Percentiles rank a stretch among this genome's conserved stretches.
Evolutionary conservation across 345 rosid species (phyloP).

Genomic region (Eucalyptus caleyi): DNA sequence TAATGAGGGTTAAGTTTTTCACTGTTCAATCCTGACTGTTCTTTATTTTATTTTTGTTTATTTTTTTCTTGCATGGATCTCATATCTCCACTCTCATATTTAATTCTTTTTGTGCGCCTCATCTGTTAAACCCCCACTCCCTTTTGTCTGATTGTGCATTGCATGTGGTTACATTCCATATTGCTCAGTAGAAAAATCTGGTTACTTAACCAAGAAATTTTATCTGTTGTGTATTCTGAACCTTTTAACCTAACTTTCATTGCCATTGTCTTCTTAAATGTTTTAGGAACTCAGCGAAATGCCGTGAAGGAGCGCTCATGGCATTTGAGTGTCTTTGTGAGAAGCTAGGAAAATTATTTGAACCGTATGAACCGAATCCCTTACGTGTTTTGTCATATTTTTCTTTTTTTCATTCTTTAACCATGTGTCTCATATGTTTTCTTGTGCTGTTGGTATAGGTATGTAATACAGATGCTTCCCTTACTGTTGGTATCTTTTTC

Average conservation of each 20-base stretch:
- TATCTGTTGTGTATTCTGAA: not conserved
- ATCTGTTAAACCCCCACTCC: not conserved
- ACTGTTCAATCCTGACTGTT: not conserved
- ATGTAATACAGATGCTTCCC: slow-evolving; percentile 91
- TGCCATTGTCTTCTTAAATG: not conserved
- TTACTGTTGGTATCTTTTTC: slow-evolving; percentile 89
- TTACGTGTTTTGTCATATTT: not conserved
- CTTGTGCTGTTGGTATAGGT: slow-evolving; percentile 30
- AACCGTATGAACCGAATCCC: slow-evolving; percentile 51
- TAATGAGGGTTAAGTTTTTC: not conserved
- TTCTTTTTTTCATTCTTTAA: not conserved
- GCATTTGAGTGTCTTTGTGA: slow-evolving; percentile 98
- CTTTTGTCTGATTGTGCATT: not conserved
- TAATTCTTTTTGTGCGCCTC: not conserved
- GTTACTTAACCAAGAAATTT: not conserved
- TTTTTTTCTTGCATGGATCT: not conserved
- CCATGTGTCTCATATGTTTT: not conserved
- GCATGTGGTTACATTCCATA: not conserved
- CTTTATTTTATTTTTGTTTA: not conserved
- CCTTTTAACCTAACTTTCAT: not conserved
- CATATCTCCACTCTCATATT: not conserved
- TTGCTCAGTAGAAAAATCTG: not conserved
- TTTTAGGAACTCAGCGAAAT: slow-evolving; percentile 71
- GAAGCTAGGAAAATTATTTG: slow-evolving; percentile 86
- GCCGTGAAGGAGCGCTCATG: slow-evolving; percentile 89